phyloP scores from a whole-genome alignment of 1,284 basidiomycete genomes.

The Leccinum subspadiceum region DNA sequence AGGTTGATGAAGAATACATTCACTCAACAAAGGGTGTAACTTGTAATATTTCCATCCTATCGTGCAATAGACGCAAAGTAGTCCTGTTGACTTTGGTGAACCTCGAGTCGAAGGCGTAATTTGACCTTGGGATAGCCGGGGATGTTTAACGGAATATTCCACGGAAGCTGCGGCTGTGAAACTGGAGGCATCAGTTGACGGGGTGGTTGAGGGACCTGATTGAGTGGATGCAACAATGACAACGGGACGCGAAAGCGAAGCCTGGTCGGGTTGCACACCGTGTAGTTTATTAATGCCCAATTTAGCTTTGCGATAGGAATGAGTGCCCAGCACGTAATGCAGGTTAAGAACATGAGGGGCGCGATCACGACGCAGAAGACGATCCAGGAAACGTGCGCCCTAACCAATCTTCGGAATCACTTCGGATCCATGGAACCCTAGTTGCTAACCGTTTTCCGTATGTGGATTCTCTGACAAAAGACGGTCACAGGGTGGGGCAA shows the following conservation, averaged over 20 bases:
- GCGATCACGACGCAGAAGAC: too few species aligned
- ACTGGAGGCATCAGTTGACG: conserved; percentile 17
- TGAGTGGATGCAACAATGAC: conserved; percentile 49
- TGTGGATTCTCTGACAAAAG: conserved; percentile 58
- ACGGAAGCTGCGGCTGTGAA: conserved; percentile 26
- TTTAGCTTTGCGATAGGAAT: conserved; percentile 97
- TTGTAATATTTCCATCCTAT: conserved; percentile 95
- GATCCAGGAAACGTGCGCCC: too few species aligned
- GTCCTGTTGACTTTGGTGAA: conserved; percentile 74
- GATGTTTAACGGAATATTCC: conserved; percentile 54
- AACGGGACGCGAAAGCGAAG: conserved; percentile 80
- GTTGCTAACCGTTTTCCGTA: conserved; percentile 16
- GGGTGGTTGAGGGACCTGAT: conserved; percentile 23
- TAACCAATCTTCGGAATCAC: too few species aligned
- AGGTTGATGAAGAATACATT: conserved; percentile 99
- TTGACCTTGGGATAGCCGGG: conserved; percentile 66
- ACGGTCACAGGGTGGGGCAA: conserved; percentile 4
- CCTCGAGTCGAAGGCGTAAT: conserved; percentile 69
- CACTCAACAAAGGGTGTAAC: conserved; percentile 98
- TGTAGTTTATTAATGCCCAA: conserved; percentile 88
- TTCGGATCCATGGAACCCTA: too few species aligned
- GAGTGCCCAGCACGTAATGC: conserved; percentile 89
- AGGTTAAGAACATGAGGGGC: conserved; percentile 43
- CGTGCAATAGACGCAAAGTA: conserved; percentile 94
- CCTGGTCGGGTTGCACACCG: conserved; percentile 78